A percentile compares a stretch with the other conserved stretches of the same genome.
These are phyloP conservation scores for Neolentinus lepideus DNA, from an alignment of 1,284 basidiomycete genomes.

Conservation along the genomic window DNA sequence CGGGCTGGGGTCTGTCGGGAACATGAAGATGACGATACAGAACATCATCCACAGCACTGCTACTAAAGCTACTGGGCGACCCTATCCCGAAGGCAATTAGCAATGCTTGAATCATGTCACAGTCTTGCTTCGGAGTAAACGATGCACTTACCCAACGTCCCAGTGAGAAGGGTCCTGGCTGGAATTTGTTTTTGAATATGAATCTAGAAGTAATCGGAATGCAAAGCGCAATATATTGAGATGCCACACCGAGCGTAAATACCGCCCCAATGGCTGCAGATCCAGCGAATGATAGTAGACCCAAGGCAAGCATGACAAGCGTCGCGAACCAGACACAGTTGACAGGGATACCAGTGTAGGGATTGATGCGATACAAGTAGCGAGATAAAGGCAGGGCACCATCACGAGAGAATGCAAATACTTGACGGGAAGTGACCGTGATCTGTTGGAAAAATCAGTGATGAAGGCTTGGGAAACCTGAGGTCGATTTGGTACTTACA, in stretches of 20 bases:
- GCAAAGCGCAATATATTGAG: constrained; percentile 53
- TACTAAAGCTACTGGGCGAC: constrained; percentile 42
- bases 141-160: constrained; percentile 43
- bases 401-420: constrained; percentile 14
- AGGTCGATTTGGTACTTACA: neutral
- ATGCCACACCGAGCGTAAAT: constrained; percentile 53
- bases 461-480: neutral
- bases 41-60: constrained; percentile 56
- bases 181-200: constrained; percentile 44
- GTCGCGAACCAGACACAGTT: constrained; percentile 10
- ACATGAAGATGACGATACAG: constrained; percentile 53
- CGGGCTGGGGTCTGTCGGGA: constrained; percentile 46
- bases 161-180: constrained; percentile 59
- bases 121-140: neutral
- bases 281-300: constrained; percentile 57
- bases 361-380: constrained; percentile 10
- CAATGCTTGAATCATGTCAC: neutral
- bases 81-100: too few relatives aligned
- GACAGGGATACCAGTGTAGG: constrained; percentile 11
- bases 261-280: constrained; percentile 57
- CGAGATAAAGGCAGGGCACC: constrained; percentile 12
- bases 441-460: constrained; percentile 6
- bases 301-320: constrained; percentile 10
- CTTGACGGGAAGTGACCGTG: constrained; percentile 10
- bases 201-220: constrained; percentile 35